Conservation (phyloP, 192 early-diverging fungal genomes). For the Lunasporangiospora selenospora region DNA sequence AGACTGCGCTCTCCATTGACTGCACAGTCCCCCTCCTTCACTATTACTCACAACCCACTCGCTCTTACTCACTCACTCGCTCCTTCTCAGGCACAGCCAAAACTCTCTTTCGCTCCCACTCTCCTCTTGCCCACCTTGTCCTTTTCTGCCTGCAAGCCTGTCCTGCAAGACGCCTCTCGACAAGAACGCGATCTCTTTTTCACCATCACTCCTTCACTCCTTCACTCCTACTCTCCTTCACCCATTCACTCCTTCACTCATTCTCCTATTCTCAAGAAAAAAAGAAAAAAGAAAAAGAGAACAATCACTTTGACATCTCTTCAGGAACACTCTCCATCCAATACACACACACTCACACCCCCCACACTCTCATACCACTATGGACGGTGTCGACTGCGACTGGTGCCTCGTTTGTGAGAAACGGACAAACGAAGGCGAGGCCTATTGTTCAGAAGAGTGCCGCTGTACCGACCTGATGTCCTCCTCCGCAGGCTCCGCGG, state of each 20-base stretch:
- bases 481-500: constrained; percentile 37
- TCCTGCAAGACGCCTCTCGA: too few relatives aligned
- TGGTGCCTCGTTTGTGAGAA: constrained; percentile 42
- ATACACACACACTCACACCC: not conserved
- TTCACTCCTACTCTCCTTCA: not conserved
- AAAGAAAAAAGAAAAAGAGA: too few relatives aligned
- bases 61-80: not conserved
- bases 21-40: not conserved
- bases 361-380: not conserved
- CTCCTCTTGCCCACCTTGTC: too few relatives aligned
- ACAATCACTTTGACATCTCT: too few relatives aligned
- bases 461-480: constrained; percentile 44
- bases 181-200: too few relatives aligned
- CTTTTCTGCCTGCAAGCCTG: not conserved
- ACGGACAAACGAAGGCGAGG: constrained; percentile 31
- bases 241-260: not conserved
- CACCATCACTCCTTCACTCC: not conserved
- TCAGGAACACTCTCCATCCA: too few relatives aligned
- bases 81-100: not conserved
- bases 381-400: constrained; percentile 50
- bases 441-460: constrained; percentile 47
- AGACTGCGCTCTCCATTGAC: not conserved
- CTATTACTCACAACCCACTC: constrained; percentile 1
- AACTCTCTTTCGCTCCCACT: not conserved
- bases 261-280: not conserved